phyloP scores from a whole-genome alignment of 2,329 filamentous ascomycete species.

The Phyllosticta citrichinensis region DNA sequence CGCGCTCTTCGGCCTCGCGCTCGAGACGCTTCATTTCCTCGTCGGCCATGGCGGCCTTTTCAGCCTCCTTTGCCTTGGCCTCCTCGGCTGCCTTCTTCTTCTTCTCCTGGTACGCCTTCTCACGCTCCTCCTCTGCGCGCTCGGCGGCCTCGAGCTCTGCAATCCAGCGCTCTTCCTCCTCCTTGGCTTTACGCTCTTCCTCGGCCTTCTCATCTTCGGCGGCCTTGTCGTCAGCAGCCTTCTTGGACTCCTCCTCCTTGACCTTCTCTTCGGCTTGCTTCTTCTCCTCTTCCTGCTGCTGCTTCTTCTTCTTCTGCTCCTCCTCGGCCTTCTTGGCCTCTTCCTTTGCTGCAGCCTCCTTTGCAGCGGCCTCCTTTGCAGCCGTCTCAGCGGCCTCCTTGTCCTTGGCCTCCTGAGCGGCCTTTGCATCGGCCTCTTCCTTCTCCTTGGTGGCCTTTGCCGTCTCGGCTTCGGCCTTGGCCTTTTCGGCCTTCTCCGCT shows the following conservation, averaged over 20 bases:
- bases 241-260: conserved; percentile 18
- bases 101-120: conserved; percentile 64
- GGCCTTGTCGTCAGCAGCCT: conserved; percentile 16
- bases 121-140: conserved; percentile 48
- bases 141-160: conserved; percentile 48
- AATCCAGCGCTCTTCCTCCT: conserved; percentile 43
- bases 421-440: conserved; percentile 33
- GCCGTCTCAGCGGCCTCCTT: conserved; percentile 36
- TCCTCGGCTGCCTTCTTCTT: conserved; percentile 54
- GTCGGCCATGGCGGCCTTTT: conserved; percentile 37
- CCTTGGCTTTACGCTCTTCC: conserved; percentile 27
- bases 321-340: conserved; percentile 12
- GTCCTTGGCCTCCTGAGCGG: conserved; percentile 26
- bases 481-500: conserved; percentile 33
- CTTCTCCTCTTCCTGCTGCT: conserved; percentile 36
- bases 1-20: conserved; percentile 39
- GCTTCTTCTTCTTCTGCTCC: conserved; percentile 33
- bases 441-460: conserved; percentile 39
- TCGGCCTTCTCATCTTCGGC: conserved; percentile 16
- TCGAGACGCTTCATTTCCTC: conserved; percentile 39
- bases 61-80: conserved; percentile 33
- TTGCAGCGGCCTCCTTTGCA: conserved; percentile 32
- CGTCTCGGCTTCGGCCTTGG: conserved; percentile 32
- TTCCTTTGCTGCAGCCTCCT: conserved; percentile 21
- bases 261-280: conserved; percentile 16